Evolutionary conservation across 176 grass and related monocot species (phyloP), one percentile per base, ranked within the genome.

Genomic region (Musa itinerans): DNA sequence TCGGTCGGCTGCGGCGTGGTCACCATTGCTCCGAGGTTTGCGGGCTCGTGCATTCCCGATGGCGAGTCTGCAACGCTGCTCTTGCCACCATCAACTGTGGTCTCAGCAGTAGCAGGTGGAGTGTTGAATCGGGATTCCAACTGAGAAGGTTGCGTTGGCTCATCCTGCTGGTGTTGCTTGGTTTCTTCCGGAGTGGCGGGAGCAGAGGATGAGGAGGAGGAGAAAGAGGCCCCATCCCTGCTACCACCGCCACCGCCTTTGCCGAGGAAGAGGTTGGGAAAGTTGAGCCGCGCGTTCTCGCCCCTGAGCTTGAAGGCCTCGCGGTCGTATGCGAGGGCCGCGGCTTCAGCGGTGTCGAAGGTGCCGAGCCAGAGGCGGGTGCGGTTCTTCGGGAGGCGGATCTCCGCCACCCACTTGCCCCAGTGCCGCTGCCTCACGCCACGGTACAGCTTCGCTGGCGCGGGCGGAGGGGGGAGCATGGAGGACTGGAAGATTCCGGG

Each of bases 401-500:
- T 92, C 90, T 92, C 86, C 48, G 90, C 90, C 26, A 92, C 90
- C 90, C 90, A 92, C 82, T 92, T 92, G 66, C 90, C 90, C 90
- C 90, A 92, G 79, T 92, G 90, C 13, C 90, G 79, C 84, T 92
- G 90, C 73, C 90, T 54, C 20, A 92, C 90, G 55, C 90, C 90
- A 9, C 90, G 90, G 76, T 92, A 92, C 16, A 92, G 86, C 82
- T 92, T 92, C 79, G 87, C 80, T 48, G 80, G 80, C 4, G 34
- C 59, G 13, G 53, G 72, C 8, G 43, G 8, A 15, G 48, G 43
- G 17, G 48, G 17, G 17, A 70, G 17, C 34, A 50, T 10, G 43
- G 16, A 9, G 9, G 68, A 9, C 17, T 13, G 29, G 48, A 70
- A 70, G 48, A 70, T 17, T 17, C 34, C 8, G 17, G 26, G 53